Conservation (phyloP, 768 basidiomycete species). For the Exsudoporus frostii region DNA sequence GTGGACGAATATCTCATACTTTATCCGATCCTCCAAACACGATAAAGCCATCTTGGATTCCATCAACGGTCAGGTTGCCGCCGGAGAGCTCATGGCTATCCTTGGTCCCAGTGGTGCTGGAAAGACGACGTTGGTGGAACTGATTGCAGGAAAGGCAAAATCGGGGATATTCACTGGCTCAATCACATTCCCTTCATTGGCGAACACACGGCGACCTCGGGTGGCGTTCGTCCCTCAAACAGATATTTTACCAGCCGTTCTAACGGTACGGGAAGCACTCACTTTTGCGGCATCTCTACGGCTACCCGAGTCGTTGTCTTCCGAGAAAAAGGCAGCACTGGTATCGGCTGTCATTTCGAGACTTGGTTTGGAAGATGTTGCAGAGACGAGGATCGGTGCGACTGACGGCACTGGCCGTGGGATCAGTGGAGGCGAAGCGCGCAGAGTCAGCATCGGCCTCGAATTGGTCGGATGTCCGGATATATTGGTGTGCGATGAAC, state of each 20-base stretch:
- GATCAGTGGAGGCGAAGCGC: constrained; percentile 89
- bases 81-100: constrained; percentile 88
- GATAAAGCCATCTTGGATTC: constrained; percentile 66
- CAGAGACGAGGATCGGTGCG: constrained; percentile 64
- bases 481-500: constrained; percentile 85
- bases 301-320: constrained; percentile 68
- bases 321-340: constrained; percentile 58
- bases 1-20: constrained; percentile 70
- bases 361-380: constrained; percentile 70
- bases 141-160: constrained; percentile 83
- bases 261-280: constrained; percentile 81
- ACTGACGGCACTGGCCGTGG: constrained; percentile 70
- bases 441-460: constrained; percentile 85
- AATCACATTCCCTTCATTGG: constrained; percentile 51
- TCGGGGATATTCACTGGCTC: constrained; percentile 63
- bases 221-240: constrained; percentile 88
- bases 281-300: constrained; percentile 84
- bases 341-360: constrained; percentile 73
- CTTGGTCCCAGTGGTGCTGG: constrained; percentile 93
- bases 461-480: constrained; percentile 86
- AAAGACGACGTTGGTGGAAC: constrained; percentile 88
- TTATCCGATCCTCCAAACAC: constrained; percentile 40
- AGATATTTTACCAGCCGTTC: constrained; percentile 73
- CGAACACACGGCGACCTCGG: constrained; percentile 40
- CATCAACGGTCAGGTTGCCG: constrained; percentile 64